These are phyloP conservation scores for Nymphaea thermarum DNA, from an alignment of 164 flowering plant species.

Conservation along the genomic window DNA sequence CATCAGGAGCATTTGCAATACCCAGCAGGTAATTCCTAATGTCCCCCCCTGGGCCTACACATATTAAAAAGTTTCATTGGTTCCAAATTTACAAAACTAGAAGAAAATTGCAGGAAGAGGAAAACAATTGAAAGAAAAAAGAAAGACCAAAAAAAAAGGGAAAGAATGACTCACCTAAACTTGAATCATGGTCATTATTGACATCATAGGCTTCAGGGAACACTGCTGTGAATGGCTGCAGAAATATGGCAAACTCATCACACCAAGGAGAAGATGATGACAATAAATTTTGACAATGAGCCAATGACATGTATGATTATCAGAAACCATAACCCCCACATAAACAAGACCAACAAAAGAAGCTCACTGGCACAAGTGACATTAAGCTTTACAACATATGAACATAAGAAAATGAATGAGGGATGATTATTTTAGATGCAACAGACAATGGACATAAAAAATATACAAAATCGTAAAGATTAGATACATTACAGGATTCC, in stretches of 20 bases:
- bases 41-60: neutral
- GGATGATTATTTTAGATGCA: neutral
- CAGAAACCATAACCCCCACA: no score
- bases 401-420: no score
- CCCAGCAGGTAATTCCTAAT: neutral
- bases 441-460: no score
- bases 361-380: no score
- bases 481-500: neutral
- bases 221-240: neutral
- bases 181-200: neutral
- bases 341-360: no score
- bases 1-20: neutral
- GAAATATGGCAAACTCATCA: neutral
- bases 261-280: neutral
- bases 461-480: neutral
- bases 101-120: neutral
- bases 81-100: neutral
- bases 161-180: neutral
- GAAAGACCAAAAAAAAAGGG: neutral
- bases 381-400: no score
- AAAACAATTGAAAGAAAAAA: no score
- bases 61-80: neutral
- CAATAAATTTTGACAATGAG: neutral
- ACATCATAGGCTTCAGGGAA: neutral
- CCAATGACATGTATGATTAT: neutral